Evolutionary conservation across 2,329 filamentous ascomycete genomes (phyloP), one percentile per base, ranked within the genome.

Genomic region (Penicillium thymicola): DNA sequence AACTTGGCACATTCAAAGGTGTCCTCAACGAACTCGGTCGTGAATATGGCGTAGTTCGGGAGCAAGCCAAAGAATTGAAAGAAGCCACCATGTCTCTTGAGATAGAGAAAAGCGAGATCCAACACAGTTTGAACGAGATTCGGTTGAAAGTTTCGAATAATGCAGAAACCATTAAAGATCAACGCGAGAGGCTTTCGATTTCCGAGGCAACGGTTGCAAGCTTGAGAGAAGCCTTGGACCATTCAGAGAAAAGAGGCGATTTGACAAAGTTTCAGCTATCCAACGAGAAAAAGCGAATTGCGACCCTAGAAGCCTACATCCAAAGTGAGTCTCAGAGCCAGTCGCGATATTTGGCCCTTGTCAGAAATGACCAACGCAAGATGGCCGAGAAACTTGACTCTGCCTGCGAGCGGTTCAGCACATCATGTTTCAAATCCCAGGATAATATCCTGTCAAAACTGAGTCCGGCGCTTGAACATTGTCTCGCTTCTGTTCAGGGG

Each of bases 21-120:
- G 62, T 74, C 25, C 60, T 75, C 28, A 69, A 67, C 49, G 67
- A 68, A 6, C 54, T 76, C n/a, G 72, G 72, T 5, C 64, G 63
- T 9, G 68, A 72, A 14, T 71, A 72, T 40, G 68, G 73, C 23
- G 45, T 36, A 6, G 67, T 76, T 40, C 68, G 65, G 16, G 62
- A 63, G 6, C 70, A 74, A 38, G 63, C 68, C 0, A 60, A 64
- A n/a, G 56, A 62, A 18, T 55, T 75, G 14, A 72, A 66, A 48
- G 59, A 59, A 32, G 58, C 63, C 2, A 64, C 65, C 18, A 40
- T 54, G 8, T 58, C 61, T 4, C 58, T 74, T 13, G 57, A 62
- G 4, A 62, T 58, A 30, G 70, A 74, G 32, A 69, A 63, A 10
- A 14, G 7, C 45, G 53, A 16, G 61, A 69, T 11, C 58, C 75